Evolutionary conservation across 2,329 filamentous ascomycete genomes (phyloP).

Genomic region (Herpomyces periplanetae): DNA sequence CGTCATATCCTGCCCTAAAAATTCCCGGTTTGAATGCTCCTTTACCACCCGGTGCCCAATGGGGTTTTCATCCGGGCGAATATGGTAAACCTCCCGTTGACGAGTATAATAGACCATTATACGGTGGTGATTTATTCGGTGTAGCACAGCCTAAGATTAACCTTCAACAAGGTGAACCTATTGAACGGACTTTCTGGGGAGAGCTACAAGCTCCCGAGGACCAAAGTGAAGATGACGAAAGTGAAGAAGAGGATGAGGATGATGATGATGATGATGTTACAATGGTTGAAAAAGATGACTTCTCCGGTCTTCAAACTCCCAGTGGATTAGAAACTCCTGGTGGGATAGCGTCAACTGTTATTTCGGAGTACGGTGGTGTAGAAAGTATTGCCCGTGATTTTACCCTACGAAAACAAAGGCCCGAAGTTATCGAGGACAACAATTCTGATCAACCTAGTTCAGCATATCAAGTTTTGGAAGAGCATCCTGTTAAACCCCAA

Average conservation of each 20-base stretch:
- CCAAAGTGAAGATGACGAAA: slow-evolving; percentile 20
- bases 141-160: slow-evolving; percentile 21
- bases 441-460: slow-evolving; percentile 30
- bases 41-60: slow-evolving; percentile 47
- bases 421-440: slow-evolving; percentile 61
- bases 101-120: slow-evolving; percentile 60
- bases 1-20: slow-evolving; percentile 75
- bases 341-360: slow-evolving; percentile 37
- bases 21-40: slow-evolving; percentile 80
- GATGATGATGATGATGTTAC: slow-evolving; percentile 18
- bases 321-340: slow-evolving; percentile 41
- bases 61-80: slow-evolving; percentile 80
- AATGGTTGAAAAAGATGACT: slow-evolving; percentile 18
- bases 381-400: slow-evolving; percentile 53
- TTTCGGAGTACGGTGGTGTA: slow-evolving; percentile 33
- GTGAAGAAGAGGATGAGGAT: slow-evolving; percentile 30
- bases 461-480: slow-evolving; percentile 60
- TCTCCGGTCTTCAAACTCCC: slow-evolving; percentile 26
- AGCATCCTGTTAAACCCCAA: slow-evolving; percentile 43
- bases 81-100: slow-evolving; percentile 88
- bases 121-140: slow-evolving; percentile 78
- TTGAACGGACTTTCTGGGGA: slow-evolving; percentile 67
- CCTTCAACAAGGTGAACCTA: slow-evolving; percentile 25
- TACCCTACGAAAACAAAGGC: slow-evolving; percentile 49
- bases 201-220: slow-evolving; percentile 32